Evolutionary conservation across 2,329 filamentous ascomycete genomes (phyloP), one percentile per base, ranked within the genome.

Genomic region (Dothiorella sarmentorum): DNA sequence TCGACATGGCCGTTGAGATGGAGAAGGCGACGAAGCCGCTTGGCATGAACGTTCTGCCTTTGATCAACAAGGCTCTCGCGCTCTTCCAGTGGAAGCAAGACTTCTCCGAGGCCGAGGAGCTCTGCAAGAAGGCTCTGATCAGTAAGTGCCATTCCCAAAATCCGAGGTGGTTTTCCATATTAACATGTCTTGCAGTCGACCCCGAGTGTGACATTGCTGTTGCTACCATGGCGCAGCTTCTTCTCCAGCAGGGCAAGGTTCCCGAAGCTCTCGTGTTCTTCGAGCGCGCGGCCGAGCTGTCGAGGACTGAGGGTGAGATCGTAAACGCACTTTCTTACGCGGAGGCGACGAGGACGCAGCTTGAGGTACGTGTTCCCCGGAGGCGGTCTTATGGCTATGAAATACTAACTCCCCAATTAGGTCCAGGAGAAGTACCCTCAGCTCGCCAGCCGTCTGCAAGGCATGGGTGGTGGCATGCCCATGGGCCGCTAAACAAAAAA

Each of bases 21-120:
- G 94, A 99, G 83, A 95, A 94, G 81, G 86, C 90, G 75, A 87
- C 86, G 64, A 95, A 95, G 79, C 92, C 92, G 13, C 87, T 94
- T 75, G 89, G 91, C 62, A 97, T 99, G 88, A 99, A 99, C 69
- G 94, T 99, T 27, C 80, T 99, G 63, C 94, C 94, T 13, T 81
- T 99, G 52, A 97, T 99, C 78, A 99, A 99, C 85, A 99, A 99
- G 81, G 92, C 94, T 4, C 83, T 99, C 26, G 91, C 93, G 11
- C 81, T 97, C 45, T 97, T 97, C 84, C 94, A 99, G 74, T 97
- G 92, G 89, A 97, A 96, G 82, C 89, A 95, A 69, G 93, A 97
- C 76, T 97, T 96, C 71, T 81, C 84, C 61, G 93, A 96, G 75
- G 93, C 94, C 2, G 92, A 99, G 80, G 90, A 94, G 76, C 82